Percentiles rank a stretch among this genome's conserved stretches.
These are phyloP conservation scores for Alternaria atra DNA, from an alignment of 2,329 filamentous ascomycete species.

Conservation along the genomic window DNA sequence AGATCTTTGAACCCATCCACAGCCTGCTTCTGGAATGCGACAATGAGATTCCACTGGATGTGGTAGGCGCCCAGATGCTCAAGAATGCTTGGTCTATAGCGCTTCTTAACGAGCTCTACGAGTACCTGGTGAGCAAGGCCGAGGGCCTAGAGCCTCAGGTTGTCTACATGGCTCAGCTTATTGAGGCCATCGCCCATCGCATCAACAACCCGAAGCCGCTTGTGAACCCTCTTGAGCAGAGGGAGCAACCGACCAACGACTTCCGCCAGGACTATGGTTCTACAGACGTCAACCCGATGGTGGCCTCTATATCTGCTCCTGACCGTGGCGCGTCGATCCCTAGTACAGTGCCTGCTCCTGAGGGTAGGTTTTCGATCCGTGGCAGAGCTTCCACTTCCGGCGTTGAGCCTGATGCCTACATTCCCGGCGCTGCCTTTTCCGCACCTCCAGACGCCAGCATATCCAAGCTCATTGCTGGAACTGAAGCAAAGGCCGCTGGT, in stretches of 20 bases:
- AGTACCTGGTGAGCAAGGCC: not conserved
- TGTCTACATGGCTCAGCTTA: not conserved
- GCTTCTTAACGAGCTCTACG: constrained; percentile 1
- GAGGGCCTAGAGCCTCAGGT: not conserved
- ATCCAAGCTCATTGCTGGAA: not conserved
- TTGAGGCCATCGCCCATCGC: not conserved
- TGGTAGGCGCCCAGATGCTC: constrained; percentile 8
- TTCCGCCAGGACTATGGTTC: not conserved
- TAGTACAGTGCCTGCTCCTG: not conserved
- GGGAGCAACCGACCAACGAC: not conserved
- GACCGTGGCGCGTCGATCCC: not conserved
- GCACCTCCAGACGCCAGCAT: not conserved
- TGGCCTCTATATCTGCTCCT: not conserved
- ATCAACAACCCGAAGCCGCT: constrained; percentile 12
- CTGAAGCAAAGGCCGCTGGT: not conserved
- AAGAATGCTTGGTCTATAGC: constrained; percentile 9
- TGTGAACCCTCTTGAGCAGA: constrained; percentile 2
- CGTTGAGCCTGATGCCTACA: not conserved
- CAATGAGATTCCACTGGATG: constrained; percentile 12
- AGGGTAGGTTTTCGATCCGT: not conserved
- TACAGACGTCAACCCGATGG: not conserved
- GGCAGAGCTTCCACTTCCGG: not conserved
- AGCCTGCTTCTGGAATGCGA: constrained; percentile 5
- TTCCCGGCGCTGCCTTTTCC: not conserved
- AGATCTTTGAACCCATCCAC: constrained; percentile 8